Evolutionary conservation across 1,139 yeast species (phyloP).

Genomic region (Yamadazyma conglobata): DNA sequence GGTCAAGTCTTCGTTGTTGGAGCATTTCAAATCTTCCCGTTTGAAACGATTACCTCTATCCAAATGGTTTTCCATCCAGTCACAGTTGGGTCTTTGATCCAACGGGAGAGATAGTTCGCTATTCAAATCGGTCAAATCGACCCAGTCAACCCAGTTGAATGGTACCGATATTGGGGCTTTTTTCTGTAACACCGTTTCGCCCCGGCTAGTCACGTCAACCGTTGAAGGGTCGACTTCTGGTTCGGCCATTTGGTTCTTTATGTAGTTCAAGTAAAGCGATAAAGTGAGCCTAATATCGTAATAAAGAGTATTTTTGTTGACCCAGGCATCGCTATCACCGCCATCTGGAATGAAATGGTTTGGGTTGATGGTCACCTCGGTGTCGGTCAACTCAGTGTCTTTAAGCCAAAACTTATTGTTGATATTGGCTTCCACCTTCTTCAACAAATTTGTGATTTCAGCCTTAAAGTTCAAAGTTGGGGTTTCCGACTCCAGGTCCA

Average conservation of each 20-base stretch:
- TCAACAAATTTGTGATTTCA: conserved; percentile 15
- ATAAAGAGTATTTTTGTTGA: conserved; percentile 19
- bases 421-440: conserved; percentile 18
- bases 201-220: not conserved
- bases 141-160: conserved; percentile 31
- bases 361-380: conserved; percentile 18
- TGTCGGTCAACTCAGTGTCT: conserved; percentile 20
- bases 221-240: not conserved
- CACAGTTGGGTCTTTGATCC: conserved; percentile 14
- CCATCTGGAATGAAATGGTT: conserved; percentile 14
- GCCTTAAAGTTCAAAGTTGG: conserved; percentile 12
- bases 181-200: not conserved
- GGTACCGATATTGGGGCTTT: conserved; percentile 19
- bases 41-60: conserved; percentile 11
- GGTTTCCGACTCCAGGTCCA: conserved; percentile 10
- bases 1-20: conserved; percentile 18
- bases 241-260: conserved; percentile 12
- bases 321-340: conserved; percentile 15
- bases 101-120: conserved; percentile 16
- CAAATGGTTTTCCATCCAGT: conserved; percentile 11
- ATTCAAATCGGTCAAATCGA: conserved; percentile 20
- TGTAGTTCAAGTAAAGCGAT: conserved; percentile 30
- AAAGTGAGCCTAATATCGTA: conserved; percentile 41
- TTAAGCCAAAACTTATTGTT: conserved; percentile 22
- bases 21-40: conserved; percentile 16